A percentile compares a stretch with the other conserved stretches of the same genome.
Conservation (phyloP, 2,329 filamentous ascomycete species). For the Penicillium frequentans region DNA sequence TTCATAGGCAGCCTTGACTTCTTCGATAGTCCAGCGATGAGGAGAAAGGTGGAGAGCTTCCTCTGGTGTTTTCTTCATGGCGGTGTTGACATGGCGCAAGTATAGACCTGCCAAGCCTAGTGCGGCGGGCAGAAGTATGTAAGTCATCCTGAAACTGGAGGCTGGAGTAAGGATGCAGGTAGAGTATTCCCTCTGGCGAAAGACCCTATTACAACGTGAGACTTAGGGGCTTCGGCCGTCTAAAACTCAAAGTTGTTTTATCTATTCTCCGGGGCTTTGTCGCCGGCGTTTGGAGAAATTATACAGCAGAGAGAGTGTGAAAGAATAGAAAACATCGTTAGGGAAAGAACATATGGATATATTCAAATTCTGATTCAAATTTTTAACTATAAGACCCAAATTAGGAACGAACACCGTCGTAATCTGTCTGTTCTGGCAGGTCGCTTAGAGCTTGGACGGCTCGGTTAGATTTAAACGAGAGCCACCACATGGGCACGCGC, state of each 20-base stretch:
- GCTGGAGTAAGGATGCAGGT: background rate
- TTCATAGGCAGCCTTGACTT: slow-evolving; percentile 34
- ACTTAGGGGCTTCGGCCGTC: background rate
- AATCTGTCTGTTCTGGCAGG: background rate
- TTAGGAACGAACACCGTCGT: background rate
- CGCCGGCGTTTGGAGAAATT: background rate
- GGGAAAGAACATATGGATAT: background rate
- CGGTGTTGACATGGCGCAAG: slow-evolving; percentile 31
- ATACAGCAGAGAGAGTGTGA: background rate
- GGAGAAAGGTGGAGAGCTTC: slow-evolving; percentile 28
- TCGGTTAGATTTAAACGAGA: slow-evolving; percentile 19
- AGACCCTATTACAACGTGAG: background rate
- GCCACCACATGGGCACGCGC: background rate
- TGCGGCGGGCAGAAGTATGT: slow-evolving; percentile 11
- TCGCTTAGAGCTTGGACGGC: slow-evolving; percentile 19
- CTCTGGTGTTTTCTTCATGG: slow-evolving; percentile 27
- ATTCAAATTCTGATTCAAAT: background rate
- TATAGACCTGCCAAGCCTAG: slow-evolving; percentile 24
- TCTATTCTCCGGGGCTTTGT: background rate
- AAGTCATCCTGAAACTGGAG: slow-evolving; percentile 6
- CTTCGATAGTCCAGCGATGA: slow-evolving; percentile 35
- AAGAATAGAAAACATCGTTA: background rate
- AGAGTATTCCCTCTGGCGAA: background rate
- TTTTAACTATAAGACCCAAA: background rate
- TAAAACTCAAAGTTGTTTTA: background rate